phyloP scores from a whole-genome alignment of 2,329 filamentous ascomycete genomes.

The Lasiodiplodia hormozganensis region DNA sequence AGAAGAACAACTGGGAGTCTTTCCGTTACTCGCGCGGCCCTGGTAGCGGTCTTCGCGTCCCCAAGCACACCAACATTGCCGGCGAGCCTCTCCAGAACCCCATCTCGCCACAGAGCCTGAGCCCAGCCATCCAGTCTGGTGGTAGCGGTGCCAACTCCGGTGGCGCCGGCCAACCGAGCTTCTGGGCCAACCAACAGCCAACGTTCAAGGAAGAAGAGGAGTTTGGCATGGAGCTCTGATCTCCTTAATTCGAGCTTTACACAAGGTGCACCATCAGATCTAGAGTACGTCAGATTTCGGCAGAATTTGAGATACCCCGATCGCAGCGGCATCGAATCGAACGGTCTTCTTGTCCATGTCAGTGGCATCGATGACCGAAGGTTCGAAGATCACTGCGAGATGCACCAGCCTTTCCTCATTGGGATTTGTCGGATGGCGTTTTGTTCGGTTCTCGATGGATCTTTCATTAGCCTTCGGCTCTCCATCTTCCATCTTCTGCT shows the following conservation, averaged over 20 bases:
- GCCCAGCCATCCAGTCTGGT: constrained; percentile 66
- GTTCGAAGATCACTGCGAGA: constrained; percentile 16
- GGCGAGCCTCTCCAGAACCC: constrained; percentile 73
- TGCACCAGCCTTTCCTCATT: constrained; percentile 22
- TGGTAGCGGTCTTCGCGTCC: constrained; percentile 87
- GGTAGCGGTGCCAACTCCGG: constrained; percentile 61
- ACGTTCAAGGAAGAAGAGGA: constrained; percentile 92
- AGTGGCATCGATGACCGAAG: constrained; percentile 3
- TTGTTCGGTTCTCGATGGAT: constrained; percentile 16
- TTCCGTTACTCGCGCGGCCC: constrained; percentile 85
- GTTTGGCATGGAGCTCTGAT: constrained; percentile 73
- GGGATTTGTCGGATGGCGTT: constrained; percentile 25
- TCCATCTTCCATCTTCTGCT: background rate
- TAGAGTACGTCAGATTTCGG: constrained; percentile 28
- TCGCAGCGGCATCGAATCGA: constrained; percentile 26
- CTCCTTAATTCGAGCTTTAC: background rate
- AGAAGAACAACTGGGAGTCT: constrained; percentile 76
- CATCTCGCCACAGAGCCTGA: constrained; percentile 64
- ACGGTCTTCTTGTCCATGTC: constrained; percentile 16
- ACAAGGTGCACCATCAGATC: constrained; percentile 21
- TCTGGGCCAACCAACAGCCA: constrained; percentile 53
- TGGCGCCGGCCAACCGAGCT: constrained; percentile 35
- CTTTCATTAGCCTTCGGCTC: constrained; percentile 2
- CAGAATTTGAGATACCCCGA: constrained; percentile 30
- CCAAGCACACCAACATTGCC: constrained; percentile 89